These are phyloP conservation scores for Pseudogymnoascus sp. DNA, from an alignment of 2,329 filamentous ascomycete genomes.

Conservation along the genomic window DNA sequence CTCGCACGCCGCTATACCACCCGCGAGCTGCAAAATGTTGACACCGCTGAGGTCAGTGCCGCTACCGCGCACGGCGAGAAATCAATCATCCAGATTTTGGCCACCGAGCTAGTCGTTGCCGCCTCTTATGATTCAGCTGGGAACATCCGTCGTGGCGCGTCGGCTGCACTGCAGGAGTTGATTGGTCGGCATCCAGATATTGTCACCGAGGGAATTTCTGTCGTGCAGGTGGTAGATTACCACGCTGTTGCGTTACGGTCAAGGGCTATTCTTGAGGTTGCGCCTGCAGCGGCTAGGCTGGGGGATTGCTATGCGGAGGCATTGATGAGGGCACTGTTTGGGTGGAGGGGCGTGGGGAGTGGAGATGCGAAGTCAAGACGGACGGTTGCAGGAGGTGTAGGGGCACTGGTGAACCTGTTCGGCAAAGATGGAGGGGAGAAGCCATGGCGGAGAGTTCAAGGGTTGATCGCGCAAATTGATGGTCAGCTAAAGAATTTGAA, in stretches of 20 bases:
- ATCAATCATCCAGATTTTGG: conserved; percentile 67
- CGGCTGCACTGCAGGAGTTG: conserved; percentile 87
- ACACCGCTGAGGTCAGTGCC: conserved; percentile 30
- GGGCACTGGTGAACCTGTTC: conserved; percentile 38
- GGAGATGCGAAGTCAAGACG: conserved; percentile 66
- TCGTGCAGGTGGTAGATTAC: conserved; percentile 89
- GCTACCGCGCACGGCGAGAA: conserved; percentile 30
- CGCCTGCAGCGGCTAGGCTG: conserved; percentile 59
- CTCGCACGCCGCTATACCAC: conserved; percentile 81
- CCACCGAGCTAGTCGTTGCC: conserved; percentile 70
- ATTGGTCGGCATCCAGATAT: conserved; percentile 87
- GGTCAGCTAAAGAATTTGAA: conserved; percentile 40
- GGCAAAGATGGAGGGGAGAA: background rate
- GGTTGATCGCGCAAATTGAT: conserved; percentile 37
- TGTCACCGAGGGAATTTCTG: conserved; percentile 68
- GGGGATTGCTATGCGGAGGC: conserved; percentile 59
- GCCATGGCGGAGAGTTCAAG: conserved; percentile 25
- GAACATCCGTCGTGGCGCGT: conserved; percentile 87
- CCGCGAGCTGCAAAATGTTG: conserved; percentile 59
- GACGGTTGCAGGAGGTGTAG: conserved; percentile 63
- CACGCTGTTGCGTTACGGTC: conserved; percentile 84
- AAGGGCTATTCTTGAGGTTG: conserved; percentile 72
- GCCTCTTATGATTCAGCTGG: conserved; percentile 84
- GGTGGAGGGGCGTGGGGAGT: conserved; percentile 84
- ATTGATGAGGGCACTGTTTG: conserved; percentile 62